A percentile compares a stretch with the other conserved stretches of the same genome.
Evolutionary conservation across 441 rosid genomes (phyloP).

Genomic region (Arabidopsis lyrata): DNA sequence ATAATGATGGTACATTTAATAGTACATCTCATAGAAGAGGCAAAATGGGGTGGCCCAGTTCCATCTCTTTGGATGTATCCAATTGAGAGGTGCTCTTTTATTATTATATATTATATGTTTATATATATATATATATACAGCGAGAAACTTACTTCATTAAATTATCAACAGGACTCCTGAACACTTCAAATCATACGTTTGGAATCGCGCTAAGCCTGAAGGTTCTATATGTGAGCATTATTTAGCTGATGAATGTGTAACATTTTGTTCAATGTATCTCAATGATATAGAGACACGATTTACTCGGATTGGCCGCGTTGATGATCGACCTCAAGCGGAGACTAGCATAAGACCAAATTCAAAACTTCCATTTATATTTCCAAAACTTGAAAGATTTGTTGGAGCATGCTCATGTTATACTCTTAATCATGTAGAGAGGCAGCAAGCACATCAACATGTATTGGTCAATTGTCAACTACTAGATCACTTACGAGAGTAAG

Average conservation of each 20-base stretch:
- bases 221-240: background rate
- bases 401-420: background rate
- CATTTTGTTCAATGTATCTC: conserved; percentile 21
- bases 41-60: background rate
- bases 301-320: background rate
- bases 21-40: conserved; percentile 13
- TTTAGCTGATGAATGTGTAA: background rate
- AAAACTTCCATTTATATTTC: background rate
- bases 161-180: too few species aligned
- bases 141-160: too few species aligned
- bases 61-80: conserved; percentile 25
- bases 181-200: too few species aligned
- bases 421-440: background rate
- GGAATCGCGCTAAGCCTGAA: too few species aligned
- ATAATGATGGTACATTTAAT: conserved; percentile 9
- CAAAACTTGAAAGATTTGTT: background rate
- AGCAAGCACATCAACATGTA: conserved; percentile 1
- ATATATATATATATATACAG: too few species aligned
- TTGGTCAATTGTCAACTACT: background rate
- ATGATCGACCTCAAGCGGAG: background rate
- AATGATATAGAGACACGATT: conserved; percentile 20
- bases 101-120: too few species aligned
- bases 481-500: conserved; percentile 13
- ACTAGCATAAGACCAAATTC: background rate
- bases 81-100: background rate